Percentiles rank a stretch among this genome's conserved stretches.
Conservation (phyloP, 352 stramenopile genomes). For the Pythium grandisporangium region DNA sequence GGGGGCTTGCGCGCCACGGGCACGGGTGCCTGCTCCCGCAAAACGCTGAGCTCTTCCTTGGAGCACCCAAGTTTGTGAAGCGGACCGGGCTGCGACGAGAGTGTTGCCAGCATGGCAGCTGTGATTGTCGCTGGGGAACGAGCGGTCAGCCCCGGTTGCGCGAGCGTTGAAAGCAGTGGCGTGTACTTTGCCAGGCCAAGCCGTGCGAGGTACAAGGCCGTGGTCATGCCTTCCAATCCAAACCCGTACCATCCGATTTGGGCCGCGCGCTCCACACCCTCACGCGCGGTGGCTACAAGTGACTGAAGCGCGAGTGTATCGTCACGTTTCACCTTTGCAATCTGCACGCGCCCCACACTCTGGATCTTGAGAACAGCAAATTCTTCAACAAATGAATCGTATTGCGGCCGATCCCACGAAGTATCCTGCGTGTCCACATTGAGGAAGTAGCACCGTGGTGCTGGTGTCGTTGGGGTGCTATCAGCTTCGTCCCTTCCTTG, state of each 20-base stretch:
- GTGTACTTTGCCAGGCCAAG: constrained; percentile 51
- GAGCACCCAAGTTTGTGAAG: constrained; percentile 40
- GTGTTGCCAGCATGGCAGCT: too few species aligned
- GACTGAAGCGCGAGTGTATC: constrained; percentile 26
- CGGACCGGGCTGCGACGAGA: too few species aligned
- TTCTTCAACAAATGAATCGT: constrained; percentile 62
- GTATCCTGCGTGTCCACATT: constrained; percentile 21
- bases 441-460: constrained; percentile 61
- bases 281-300: constrained; percentile 30
- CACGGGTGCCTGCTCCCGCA: constrained; percentile 23
- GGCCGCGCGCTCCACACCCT: constrained; percentile 12
- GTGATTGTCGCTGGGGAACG: too few species aligned
- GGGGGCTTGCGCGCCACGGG: constrained; percentile 23
- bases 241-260: constrained; percentile 53
- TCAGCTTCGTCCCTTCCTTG: too few species aligned
- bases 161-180: constrained; percentile 15
- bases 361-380: constrained; percentile 57
- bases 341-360: constrained; percentile 33
- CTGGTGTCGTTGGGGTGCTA: too few species aligned
- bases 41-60: constrained; percentile 41
- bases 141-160: too few species aligned
- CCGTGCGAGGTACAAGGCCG: constrained; percentile 36
- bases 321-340: constrained; percentile 20
- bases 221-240: constrained; percentile 64
- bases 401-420: constrained; percentile 48